Evolutionary conservation across 371 early-diverging fungal species (phyloP), one percentile per base, ranked within the genome.

Genomic region (Nematocida minor): DNA sequence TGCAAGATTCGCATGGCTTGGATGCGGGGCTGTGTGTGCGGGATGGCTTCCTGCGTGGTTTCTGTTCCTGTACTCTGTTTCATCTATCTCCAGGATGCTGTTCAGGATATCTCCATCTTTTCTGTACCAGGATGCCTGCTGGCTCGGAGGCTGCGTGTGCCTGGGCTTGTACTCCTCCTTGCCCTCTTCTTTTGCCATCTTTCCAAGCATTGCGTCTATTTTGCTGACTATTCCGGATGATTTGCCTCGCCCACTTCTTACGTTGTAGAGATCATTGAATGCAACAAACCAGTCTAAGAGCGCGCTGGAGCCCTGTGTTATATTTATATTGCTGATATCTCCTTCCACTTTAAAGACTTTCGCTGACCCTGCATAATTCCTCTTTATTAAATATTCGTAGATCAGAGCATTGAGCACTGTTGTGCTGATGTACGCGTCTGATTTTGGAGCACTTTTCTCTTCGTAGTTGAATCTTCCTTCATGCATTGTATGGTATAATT

Each of bases 231-330:
- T 62, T 0, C 77, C 66, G 6, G 46, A 6, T 11, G 53, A 18
- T 29, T 60, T 54, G 16, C 62, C 34, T 48, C 77, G 34, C 0
- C 84, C 85, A 47, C 70, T 70, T 51, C 85, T 77, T 22, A 85
- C 83, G 38, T 79, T 80, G 47, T 80, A 83, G 42, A 82, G 70
- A 25, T 83, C 84, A 27, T 82, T 66, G 63, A 85, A 85, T 18
- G 71, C 81, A 18, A 53, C 42, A 74, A 82, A 85, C 85, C 85
- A 85, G 51, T 83, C 69, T n/a, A 64, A 46, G 9, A 85, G 79
- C 0, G 79, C 42, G 41, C 82, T 80, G 31, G 70, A 62, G 0
- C 69, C 57, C 32, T 81, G 80, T 20, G 36, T 67, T 22, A 66
- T 38, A 18, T 66, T 71, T 31, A 51, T 62, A 16, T 78, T 70